Percentiles rank a stretch among this genome's conserved stretches.
Evolutionary conservation across 2,329 filamentous ascomycete genomes (phyloP).

Genomic region (Cytospora piceae): DNA sequence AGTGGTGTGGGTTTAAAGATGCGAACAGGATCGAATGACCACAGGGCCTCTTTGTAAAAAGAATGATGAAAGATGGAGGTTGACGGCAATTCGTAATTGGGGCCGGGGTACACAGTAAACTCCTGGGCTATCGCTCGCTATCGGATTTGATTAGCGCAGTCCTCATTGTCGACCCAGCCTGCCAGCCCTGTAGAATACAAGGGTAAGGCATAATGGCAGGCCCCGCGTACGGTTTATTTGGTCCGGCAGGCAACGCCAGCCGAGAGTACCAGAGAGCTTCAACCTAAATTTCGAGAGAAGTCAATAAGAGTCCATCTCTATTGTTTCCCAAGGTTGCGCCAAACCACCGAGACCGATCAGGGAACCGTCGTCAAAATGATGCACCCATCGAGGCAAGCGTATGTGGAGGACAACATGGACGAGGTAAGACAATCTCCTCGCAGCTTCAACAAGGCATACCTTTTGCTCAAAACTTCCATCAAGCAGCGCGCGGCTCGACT

Average conservation of each 20-base stretch:
- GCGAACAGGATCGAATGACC: not conserved
- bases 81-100: not conserved
- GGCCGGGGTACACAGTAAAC: conserved; percentile 1
- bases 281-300: not conserved
- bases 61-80: conserved; percentile 13
- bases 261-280: not conserved
- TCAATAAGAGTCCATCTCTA: conserved; percentile 1
- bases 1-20: not conserved
- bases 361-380: conserved; percentile 56
- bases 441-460: conserved; percentile 22
- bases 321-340: not conserved
- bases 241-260: conserved; percentile 6
- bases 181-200: not conserved
- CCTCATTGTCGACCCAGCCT: not conserved
- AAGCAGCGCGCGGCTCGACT: conserved; percentile 33
- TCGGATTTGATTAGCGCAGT: conserved; percentile 15
- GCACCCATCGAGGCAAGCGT: conserved; percentile 89
- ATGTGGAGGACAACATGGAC: conserved; percentile 80
- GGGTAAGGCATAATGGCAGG: conserved; percentile 1
- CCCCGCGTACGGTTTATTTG: not conserved
- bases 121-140: conserved; percentile 25
- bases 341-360: not conserved
- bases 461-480: conserved; percentile 33
- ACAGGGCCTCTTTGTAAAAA: conserved; percentile 1
- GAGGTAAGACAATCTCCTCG: conserved; percentile 57